phyloP scores from a whole-genome alignment of 139 green algal species.

The Picochlorum sp. region DNA sequence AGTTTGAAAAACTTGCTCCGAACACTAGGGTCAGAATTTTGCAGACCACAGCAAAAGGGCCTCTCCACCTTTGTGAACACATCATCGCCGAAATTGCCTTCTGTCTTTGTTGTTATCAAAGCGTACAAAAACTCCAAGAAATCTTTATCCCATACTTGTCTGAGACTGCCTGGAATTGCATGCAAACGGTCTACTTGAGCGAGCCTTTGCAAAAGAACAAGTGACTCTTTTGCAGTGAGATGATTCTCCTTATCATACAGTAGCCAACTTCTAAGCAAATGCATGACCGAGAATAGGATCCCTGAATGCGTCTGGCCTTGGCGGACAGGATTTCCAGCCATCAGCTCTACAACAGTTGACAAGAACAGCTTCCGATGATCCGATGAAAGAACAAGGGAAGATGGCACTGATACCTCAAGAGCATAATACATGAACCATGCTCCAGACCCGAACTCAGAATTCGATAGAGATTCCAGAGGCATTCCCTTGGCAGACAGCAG shows the following conservation, averaged over 20 bases:
- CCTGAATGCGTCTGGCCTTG: conserved; percentile 42
- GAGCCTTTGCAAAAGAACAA: conserved; percentile 78
- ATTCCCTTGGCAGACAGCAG: conserved; percentile 22
- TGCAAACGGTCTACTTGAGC: conserved; percentile 39
- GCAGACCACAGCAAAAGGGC: conserved; percentile 77
- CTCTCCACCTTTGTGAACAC: conserved; percentile 86
- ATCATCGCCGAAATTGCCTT: conserved; percentile 50
- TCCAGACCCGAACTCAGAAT: conserved; percentile 59
- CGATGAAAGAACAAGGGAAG: conserved; percentile 43
- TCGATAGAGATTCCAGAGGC: conserved; percentile 2
- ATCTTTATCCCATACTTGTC: conserved; percentile 50
- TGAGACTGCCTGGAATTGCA: conserved; percentile 21
- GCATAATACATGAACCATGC: conserved; percentile 55
- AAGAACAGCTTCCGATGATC: conserved; percentile 76
- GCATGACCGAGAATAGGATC: conserved; percentile 55
- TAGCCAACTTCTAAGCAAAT: conserved; percentile 36
- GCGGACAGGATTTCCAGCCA: conserved; percentile 38
- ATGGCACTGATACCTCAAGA: conserved; percentile 19
- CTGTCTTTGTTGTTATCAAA: conserved; percentile 17
- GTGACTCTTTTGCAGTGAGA: conserved; percentile 68
- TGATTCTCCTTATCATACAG: conserved; percentile 11
- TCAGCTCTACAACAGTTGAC: conserved; percentile 63
- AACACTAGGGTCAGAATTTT: conserved; percentile 48
- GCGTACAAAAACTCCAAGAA: conserved; percentile 64
- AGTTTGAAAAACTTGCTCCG: conserved; percentile 80